These are phyloP conservation scores for Kazachstania taianensis DNA, from an alignment of 805 yeast species.

Conservation along the genomic window DNA sequence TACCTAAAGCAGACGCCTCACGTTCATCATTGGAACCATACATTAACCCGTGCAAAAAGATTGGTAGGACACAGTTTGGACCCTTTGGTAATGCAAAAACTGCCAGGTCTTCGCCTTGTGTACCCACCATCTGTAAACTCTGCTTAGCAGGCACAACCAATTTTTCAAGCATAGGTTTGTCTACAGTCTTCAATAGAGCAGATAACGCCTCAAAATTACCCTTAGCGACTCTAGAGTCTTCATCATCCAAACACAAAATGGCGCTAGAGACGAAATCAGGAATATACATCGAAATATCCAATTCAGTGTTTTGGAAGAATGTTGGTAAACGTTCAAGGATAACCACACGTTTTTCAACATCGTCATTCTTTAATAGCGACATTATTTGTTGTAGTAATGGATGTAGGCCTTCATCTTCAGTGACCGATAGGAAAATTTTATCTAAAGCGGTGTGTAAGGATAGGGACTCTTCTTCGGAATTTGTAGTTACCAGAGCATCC, in stretches of 20 bases:
- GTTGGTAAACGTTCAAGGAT: constrained; percentile 57
- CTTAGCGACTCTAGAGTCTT: constrained; percentile 49
- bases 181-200: constrained; percentile 57
- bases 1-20: constrained; percentile 79
- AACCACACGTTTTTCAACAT: constrained; percentile 49
- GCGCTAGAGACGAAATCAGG: constrained; percentile 66
- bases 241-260: constrained; percentile 64
- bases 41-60: constrained; percentile 91
- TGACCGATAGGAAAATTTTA: constrained; percentile 60
- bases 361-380: constrained; percentile 68
- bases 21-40: constrained; percentile 79
- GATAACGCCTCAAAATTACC: constrained; percentile 57
- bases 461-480: constrained; percentile 30
- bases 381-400: constrained; percentile 76
- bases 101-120: constrained; percentile 51
- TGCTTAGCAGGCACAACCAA: constrained; percentile 74
- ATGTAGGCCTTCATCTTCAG: constrained; percentile 70
- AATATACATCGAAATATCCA: constrained; percentile 65
- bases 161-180: constrained; percentile 67
- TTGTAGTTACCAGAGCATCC: constrained; percentile 37
- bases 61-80: constrained; percentile 78
- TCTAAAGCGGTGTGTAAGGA: constrained; percentile 51
- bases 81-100: constrained; percentile 72
- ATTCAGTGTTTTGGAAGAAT: constrained; percentile 54
- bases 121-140: constrained; percentile 57